Conservation (phyloP, 2,329 filamentous ascomycete species). For the Aureobasidium mangrovei region DNA sequence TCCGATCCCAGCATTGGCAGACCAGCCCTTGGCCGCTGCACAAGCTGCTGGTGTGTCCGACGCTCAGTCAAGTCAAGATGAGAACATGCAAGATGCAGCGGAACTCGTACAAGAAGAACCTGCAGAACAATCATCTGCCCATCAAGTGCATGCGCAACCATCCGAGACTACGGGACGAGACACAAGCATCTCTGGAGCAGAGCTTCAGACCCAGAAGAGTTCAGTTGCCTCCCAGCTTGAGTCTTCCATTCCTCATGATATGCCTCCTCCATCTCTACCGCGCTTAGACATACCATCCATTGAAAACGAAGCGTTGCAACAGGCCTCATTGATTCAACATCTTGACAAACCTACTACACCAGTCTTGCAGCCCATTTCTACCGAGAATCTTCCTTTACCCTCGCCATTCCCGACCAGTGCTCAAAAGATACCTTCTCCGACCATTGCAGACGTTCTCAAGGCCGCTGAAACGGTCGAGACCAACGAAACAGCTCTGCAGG, state of each 20-base stretch:
- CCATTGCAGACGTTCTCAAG: not conserved
- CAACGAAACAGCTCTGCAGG: not conserved
- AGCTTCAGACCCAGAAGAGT: no score
- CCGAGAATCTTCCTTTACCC: conserved; percentile 25
- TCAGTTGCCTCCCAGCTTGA: not conserved
- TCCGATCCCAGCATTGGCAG: not conserved
- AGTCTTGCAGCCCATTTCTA: conserved; percentile 23
- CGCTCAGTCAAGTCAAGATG: not conserved
- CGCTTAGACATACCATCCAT: conserved; percentile 19
- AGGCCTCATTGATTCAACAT: not conserved
- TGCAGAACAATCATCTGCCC: not conserved
- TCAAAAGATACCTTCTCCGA: conserved; percentile 12
- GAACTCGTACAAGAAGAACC: not conserved
- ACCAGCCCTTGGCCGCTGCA: not conserved
- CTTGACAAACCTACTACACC: conserved; percentile 23
- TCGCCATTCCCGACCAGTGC: conserved; percentile 25
- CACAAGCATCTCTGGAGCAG: no score
- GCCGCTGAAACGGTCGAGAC: not conserved
- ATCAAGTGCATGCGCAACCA: no score
- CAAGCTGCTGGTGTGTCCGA: conserved; percentile 3
- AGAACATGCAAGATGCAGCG: not conserved
- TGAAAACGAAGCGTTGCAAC: not conserved
- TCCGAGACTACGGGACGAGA: not conserved
- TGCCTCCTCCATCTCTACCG: conserved; percentile 23
- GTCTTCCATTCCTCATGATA: conserved; percentile 1